These are phyloP conservation scores for Diplodia intermedia DNA, from an alignment of 2,329 filamentous ascomycete species.

Conservation along the genomic window DNA sequence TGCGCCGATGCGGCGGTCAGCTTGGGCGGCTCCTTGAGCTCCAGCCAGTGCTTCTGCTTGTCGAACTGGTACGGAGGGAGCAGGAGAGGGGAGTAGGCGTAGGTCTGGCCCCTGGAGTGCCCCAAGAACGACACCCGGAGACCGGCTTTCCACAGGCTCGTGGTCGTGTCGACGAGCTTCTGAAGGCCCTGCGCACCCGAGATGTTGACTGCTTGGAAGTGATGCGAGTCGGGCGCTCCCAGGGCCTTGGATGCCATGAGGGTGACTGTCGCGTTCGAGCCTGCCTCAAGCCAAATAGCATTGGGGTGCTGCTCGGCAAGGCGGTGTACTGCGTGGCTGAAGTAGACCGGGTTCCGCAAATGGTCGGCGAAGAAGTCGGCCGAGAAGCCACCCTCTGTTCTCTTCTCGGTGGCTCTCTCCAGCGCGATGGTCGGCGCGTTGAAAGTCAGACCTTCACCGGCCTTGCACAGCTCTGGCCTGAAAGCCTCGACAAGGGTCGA, in stretches of 20 bases:
- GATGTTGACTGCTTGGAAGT: not conserved
- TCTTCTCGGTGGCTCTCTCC: not conserved
- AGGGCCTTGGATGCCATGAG: conserved; percentile 26
- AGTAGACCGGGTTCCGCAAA: conserved; percentile 35
- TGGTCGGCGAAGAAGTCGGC: not conserved
- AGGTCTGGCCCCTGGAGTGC: not conserved
- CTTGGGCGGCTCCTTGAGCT: too few relatives aligned
- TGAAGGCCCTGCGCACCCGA: not conserved
- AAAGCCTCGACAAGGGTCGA: too few relatives aligned
- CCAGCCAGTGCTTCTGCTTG: conserved; percentile 30
- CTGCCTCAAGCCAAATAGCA: conserved; percentile 47
- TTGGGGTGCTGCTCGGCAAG: conserved; percentile 33
- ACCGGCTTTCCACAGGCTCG: not conserved
- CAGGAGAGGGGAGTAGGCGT: not conserved
- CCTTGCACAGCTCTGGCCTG: too few relatives aligned
- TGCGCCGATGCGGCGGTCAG: too few relatives aligned
- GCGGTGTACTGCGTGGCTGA: conserved; percentile 35
- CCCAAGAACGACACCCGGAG: not conserved
- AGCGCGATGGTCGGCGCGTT: not conserved
- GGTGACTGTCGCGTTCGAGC: conserved; percentile 35
- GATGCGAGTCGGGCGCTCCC: not conserved
- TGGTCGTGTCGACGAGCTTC: not conserved
- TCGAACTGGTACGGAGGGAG: conserved; percentile 33
- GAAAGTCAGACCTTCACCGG: too few relatives aligned
- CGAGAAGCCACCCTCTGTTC: too few relatives aligned